Base-by-base conservation (phyloP, 768 basidiomycete species). In the Trametes cingulata region DNA sequence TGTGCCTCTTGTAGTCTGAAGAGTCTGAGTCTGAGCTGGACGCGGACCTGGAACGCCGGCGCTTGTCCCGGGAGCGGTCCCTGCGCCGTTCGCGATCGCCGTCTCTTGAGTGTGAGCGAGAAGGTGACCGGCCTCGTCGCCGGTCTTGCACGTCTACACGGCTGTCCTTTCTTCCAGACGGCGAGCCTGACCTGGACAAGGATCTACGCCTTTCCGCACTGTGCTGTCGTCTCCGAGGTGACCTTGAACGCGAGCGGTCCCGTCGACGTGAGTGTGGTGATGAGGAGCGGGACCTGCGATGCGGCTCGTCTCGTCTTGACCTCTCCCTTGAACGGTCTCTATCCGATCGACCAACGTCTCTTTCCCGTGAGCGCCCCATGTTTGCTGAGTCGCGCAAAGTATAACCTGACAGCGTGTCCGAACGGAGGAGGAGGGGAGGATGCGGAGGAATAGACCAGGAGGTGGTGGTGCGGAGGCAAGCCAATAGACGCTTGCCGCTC, bases 1-100 rank as follows among this genome's bases (percentile, higher is more conserved):
- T 82, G 64, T 75, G 65, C 19, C 55, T 58, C 46, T 47, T 66
- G 48, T 68, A 57, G n/a, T 66, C 70, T 25, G 69, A 68, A 13
- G 68, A 65, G 22, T 60, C 64, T 9, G 70, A 71, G 4, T 67
- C 63, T 3, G 65, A 63, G 49, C 75, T 77, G n/a, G 79, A 79
- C 40, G 67, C 61, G 10, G 83, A 75, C 35, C 66, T 72, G 7
- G 77, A 77, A 46, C 74, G 71, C 24, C 68, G 68, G 59, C 69
- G 68, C 52, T 72, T 73, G 49, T 64, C 65, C n/a, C 47, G 60
- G 10, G 60, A 65, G 14, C 64, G 56, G 41, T 58, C 60, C 12
- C 64, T 62, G 5, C 62, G 25, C 22, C 56, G 47, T 1, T 50
- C 27, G 3, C 50, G 46, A 6, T 62, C 61, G 22, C 57, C 25